Conservation (phyloP, 495 filamentous ascomycete species). For the Podospora anserina region DNA sequence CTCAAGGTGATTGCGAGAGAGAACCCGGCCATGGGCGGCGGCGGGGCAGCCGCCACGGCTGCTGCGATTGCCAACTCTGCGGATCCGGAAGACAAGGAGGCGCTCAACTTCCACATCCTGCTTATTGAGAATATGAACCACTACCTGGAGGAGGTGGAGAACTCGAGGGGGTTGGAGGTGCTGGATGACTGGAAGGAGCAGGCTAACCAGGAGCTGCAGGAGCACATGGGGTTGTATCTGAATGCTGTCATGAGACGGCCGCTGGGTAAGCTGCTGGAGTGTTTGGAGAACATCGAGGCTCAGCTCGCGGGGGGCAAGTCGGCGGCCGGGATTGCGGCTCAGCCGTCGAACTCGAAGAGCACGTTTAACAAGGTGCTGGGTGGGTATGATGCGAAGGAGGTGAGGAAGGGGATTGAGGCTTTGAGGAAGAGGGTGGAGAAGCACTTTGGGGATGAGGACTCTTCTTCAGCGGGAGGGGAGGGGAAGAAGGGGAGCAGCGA, state of each 20-base stretch:
- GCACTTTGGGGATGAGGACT: constrained; percentile 84
- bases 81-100: constrained; percentile 87
- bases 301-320: constrained; percentile 54
- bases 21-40: constrained; percentile 60
- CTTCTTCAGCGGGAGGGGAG: constrained; percentile 46
- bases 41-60: constrained; percentile 11
- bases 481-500: not conserved
- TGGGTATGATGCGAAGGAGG: constrained; percentile 74
- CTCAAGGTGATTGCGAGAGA: constrained; percentile 95
- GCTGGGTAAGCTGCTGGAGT: constrained; percentile 84
- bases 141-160: constrained; percentile 84
- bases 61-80: constrained; percentile 27
- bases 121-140: constrained; percentile 99
- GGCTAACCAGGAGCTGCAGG: constrained; percentile 73
- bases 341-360: constrained; percentile 72
- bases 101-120: constrained; percentile 92
- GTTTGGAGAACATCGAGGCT: constrained; percentile 76
- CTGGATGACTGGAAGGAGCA: constrained; percentile 76
- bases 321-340: constrained; percentile 55
- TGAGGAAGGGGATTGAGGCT: constrained; percentile 78
- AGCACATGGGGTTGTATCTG: constrained; percentile 84
- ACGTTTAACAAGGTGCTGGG: constrained; percentile 82
- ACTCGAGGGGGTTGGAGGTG: constrained; percentile 63
- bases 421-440: constrained; percentile 90
- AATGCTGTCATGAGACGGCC: constrained; percentile 84